Evolutionary conservation across 1,139 yeast genomes (phyloP), one percentile per base, ranked within the genome.

Genomic region (Spathaspora sp.): DNA sequence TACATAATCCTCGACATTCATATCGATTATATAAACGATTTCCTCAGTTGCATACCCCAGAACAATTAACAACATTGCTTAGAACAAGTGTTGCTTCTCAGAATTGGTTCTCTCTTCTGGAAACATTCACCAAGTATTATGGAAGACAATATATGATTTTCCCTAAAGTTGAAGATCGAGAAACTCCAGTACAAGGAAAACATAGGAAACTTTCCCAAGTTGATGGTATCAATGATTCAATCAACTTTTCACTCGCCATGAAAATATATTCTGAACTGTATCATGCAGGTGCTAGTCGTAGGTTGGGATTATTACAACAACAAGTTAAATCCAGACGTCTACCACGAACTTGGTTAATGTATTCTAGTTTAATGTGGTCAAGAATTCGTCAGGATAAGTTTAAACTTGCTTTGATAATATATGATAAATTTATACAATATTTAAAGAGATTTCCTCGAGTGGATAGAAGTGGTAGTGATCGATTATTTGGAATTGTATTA

Each of bases 111-210:
- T 67, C 76, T 5, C 68, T 89, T 50, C 86, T 84, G 58, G 56
- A 66, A n/a, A 77, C 81, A 43, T 84, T 88, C 57, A 88, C 86
- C 51, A 73, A 71, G 2, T 68, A 86, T 61, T 78, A 81, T 51
- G 84, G 84, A 1, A 66, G 84, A 83, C 1, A 69, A 78, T 38
- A 63, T 79, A 20, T 87, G 90, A 3, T 75, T 76, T 43, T 65
- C 78, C 11, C 59, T 68, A 5, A 90, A 18, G 38, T 17, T 3
- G 9, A 9, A 9, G 38, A 34, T 17, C 34, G 17, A 3, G 18
- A 9, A 17, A 17, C 13, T 17, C 23, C 8, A 3, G 18, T 4
- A 29, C 18, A 13, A 11, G 15, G 34, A 15, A 2, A 5, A 6
- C 23, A 17, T 3, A 9, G 38, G 38, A 34, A 4, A 34, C 16